A percentile compares a stretch with the other conserved stretches of the same genome.
phyloP scores from a whole-genome alignment of 106 monocot species.

The Apostasia ramifera region DNA sequence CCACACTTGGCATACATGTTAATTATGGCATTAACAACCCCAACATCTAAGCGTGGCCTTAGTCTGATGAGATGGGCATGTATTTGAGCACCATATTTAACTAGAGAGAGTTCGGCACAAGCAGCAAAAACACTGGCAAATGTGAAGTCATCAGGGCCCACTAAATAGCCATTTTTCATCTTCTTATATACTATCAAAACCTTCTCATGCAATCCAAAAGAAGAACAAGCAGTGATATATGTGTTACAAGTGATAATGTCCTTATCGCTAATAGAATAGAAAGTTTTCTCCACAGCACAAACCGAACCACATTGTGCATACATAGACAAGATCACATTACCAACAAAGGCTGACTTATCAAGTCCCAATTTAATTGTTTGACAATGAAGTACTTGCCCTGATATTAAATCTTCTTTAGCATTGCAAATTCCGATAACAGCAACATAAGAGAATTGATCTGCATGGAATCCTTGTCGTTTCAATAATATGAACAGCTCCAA shows the following conservation, averaged over 20 bases:
- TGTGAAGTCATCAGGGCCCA: conserved; percentile 39
- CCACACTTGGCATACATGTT: conserved; percentile 78
- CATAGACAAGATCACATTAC: conserved; percentile 56
- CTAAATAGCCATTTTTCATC: conserved; percentile 23
- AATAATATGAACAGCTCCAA: conserved; percentile 45
- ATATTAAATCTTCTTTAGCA: conserved; percentile 10
- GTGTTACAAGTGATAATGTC: conserved; percentile 58
- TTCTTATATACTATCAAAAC: conserved; percentile 29
- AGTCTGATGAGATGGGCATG: conserved; percentile 39
- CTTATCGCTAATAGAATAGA: conserved; percentile 33
- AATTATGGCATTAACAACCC: conserved; percentile 48
- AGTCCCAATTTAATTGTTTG: conserved; percentile 52
- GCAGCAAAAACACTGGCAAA: conserved; percentile 31
- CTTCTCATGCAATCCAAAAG: conserved; percentile 37
- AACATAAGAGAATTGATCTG: conserved; percentile 49
- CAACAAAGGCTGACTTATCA: conserved; percentile 44
- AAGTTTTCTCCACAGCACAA: conserved; percentile 33
- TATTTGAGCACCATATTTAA: conserved; percentile 40
- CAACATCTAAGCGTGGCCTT: conserved; percentile 21
- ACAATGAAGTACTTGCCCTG: conserved; percentile 31
- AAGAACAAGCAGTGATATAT: conserved; percentile 35
- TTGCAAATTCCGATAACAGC: conserved; percentile 34
- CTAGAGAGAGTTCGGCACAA: conserved; percentile 43
- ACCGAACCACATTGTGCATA: conserved; percentile 30
- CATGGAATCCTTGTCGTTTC: conserved; percentile 23